Percentiles rank a stretch among this genome's conserved stretches.
These are phyloP conservation scores for Pythium biforme DNA, from an alignment of 352 stramenopile genomes.

Conservation along the genomic window DNA sequence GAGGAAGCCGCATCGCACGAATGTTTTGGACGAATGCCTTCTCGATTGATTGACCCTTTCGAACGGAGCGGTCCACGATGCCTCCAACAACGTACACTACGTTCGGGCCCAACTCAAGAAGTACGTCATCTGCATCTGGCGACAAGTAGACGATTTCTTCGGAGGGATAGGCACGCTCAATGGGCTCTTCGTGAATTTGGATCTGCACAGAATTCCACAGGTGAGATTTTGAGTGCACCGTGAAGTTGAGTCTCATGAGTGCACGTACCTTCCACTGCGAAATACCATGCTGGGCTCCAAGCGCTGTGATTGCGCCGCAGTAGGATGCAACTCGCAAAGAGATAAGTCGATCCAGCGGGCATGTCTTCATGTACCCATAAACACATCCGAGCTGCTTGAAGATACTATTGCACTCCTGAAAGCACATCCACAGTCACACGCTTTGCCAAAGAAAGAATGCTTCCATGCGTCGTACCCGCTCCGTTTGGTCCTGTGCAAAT, in stretches of 20 bases:
- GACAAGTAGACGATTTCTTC: slow-evolving; percentile 77
- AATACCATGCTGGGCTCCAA: slow-evolving; percentile 46
- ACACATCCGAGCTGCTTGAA: slow-evolving; percentile 78
- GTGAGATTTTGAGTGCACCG: not conserved
- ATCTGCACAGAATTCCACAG: slow-evolving; percentile 14
- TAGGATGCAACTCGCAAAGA: slow-evolving; percentile 63
- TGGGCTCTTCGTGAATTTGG: slow-evolving; percentile 36
- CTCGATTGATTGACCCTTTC: slow-evolving; percentile 40
- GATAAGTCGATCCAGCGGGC: slow-evolving; percentile 53
- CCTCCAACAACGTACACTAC: slow-evolving; percentile 78
- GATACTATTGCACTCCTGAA: slow-evolving; percentile 71
- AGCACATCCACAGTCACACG: not conserved
- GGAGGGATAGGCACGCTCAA: slow-evolving; percentile 52
- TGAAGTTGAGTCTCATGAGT: not conserved
- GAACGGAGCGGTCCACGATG: slow-evolving; percentile 84
- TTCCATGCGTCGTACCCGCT: slow-evolving; percentile 31
- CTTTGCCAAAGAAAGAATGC: no score
- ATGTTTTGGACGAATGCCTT: slow-evolving; percentile 38
- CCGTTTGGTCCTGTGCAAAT: slow-evolving; percentile 49
- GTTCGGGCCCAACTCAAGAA: slow-evolving; percentile 45
- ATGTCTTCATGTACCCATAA: slow-evolving; percentile 79
- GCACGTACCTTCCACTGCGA: slow-evolving; percentile 57
- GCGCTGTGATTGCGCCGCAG: slow-evolving; percentile 26
- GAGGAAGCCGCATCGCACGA: slow-evolving; percentile 49
- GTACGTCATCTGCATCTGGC: slow-evolving; percentile 71